phyloP scores from a whole-genome alignment of 73 alveolate genomes.

The Paramecium pentaurelia region DNA sequence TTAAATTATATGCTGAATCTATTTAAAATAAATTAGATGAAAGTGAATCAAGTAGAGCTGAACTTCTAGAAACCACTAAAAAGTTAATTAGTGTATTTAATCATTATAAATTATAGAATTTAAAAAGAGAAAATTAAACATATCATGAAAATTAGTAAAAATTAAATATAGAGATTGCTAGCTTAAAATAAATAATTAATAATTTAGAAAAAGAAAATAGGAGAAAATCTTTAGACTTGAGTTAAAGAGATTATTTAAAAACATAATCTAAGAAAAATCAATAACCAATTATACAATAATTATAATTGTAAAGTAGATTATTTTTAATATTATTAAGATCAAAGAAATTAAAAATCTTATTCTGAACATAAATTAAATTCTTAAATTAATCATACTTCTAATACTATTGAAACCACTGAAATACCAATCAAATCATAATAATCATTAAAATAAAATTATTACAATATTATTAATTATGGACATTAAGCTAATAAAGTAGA shows the following conservation, averaged over 20 bases:
- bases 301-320: not conserved
- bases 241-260: not conserved
- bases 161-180: not conserved
- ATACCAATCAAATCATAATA: not conserved
- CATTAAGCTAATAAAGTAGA: not conserved
- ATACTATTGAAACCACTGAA: not conserved
- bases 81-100: not conserved
- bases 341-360: not conserved
- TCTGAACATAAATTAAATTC: not conserved
- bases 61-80: constrained; percentile 4
- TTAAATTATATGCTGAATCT: constrained; percentile 37
- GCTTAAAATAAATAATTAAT: not conserved
- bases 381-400: not conserved
- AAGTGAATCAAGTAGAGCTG: not conserved
- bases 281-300: not conserved
- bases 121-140: constrained; percentile 12
- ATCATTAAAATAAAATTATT: not conserved
- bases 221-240: not conserved
- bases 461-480: not conserved
- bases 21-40: constrained; percentile 4
- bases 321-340: not conserved
- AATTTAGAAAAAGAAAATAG: not conserved
- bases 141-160: not conserved
- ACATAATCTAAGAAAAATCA: not conserved
- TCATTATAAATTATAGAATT: not conserved